Evolutionary conservation across 768 basidiomycete species (phyloP), one percentile per base, ranked within the genome.

Genomic region (Panaeolus papilionaceus): DNA sequence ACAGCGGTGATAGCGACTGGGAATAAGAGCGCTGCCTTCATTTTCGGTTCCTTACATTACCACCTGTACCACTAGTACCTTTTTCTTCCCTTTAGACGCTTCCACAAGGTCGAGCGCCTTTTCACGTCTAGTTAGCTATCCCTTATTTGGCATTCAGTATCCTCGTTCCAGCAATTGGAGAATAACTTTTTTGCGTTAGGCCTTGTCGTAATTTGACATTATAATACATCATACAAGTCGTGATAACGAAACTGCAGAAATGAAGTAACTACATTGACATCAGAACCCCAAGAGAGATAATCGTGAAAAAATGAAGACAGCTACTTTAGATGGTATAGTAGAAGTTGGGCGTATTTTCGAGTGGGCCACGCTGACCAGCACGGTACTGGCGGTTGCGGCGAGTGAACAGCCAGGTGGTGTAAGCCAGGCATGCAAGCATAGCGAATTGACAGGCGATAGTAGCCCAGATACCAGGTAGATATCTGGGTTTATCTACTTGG

Each of bases 1-100:
- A 87, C 61, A 88, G 87, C 72, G 90, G 91, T 0, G 86, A 87
- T 61, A 88, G 87, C 72, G 90, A 92, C 69, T 92, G 90, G 90
- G 90, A 91, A 73, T 91, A 78, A 79, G 12, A 28, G 10, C 9
- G 9, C 11, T 44, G 18, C 23, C 23, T n/a, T 44, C 39, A 40
- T 2, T 40, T 40, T 10, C 14, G 9, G 10, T 14, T 40, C 39
- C 39, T 14, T 23, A 23, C 39, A 40, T 40, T 1, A 40, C 4
- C 14, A 40, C 0, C 14, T 40, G 39, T 40, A 40, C 39, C 4
- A 44, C 11, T 2, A 1, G 33, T 33, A 44, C 42, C 42, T 44
- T 44, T 44, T 44, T 44, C 33, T 44, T 44, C 33, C 33, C 33
- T 33, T 33, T 33, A 44, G 42, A 4, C 2, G 2, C 2, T 44